Evolutionary conservation across 768 basidiomycete genomes (phyloP), one percentile per base, ranked within the genome.

Genomic region (Hemileccinum impolitum): DNA sequence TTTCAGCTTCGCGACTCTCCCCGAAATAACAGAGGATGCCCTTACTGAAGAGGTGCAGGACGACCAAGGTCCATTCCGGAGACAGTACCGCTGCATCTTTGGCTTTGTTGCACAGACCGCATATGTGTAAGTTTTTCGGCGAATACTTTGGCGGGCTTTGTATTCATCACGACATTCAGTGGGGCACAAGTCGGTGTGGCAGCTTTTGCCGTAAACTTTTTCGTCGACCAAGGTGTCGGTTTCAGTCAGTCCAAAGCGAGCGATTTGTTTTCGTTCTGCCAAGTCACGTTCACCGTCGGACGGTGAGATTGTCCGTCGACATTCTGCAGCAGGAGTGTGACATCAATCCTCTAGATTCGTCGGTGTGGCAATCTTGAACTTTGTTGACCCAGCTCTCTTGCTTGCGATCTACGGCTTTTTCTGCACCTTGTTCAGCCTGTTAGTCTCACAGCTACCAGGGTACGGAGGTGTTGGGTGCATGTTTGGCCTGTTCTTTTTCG

Each of bases 91-190:
- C 47, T 84, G 84, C 52, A 71, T 88, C 43, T 82, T 86, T 59
- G 87, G 87, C 26, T 86, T 78, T 57, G 75, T 87, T 47, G 84
- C 84, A 17, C 87, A 90, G 63, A 88, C 81, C 37, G 69, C 75
- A 36, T 85, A 85, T 57, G 73, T 78, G 76, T 84, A 67, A 43
- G 80, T 68, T 67, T 25, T 49, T 28, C 5, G 14, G 37, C 12
- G 21, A 6, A 25, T 35, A 30, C 14, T 18, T 39, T 32, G 21
- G 26, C 32, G 9, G 10, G 10, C 3, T 31, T 41, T 21, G 21
- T 30, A 19, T 37, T 46, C 43, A 28, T 48, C 31, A 61, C 19
- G 3, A 21, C 19, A 11, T n/a, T 30, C 36, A 76, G 80, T 19
- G 83, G 82, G 25, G 81, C 84, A 4, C 82, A 85, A 66, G 81